These are phyloP conservation scores for Diaporthe vaccinii DNA, from an alignment of 2,329 filamentous ascomycete species.

Conservation along the genomic window DNA sequence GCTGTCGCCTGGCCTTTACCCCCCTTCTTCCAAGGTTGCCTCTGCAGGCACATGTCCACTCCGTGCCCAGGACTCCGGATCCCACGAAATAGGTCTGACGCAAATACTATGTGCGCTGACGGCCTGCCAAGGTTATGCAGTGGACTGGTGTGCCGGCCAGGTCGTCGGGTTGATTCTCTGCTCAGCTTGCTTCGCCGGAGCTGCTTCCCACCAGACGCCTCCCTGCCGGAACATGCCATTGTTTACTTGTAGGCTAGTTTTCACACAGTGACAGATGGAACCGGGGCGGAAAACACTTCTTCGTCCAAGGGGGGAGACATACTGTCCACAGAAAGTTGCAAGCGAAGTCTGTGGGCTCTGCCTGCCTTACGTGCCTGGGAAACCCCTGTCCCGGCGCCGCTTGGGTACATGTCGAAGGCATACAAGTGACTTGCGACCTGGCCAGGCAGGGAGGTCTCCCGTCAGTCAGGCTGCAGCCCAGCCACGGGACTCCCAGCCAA, in stretches of 20 bases:
- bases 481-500: constrained; percentile 33
- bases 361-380: constrained; percentile 38
- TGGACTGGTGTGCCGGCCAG: constrained; percentile 18
- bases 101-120: constrained; percentile 20
- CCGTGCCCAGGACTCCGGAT: constrained; percentile 25
- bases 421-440: constrained; percentile 22
- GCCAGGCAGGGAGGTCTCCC: constrained; percentile 28
- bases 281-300: background rate
- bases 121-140: constrained; percentile 24
- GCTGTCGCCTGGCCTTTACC: constrained; percentile 3
- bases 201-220: background rate
- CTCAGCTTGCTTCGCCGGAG: background rate
- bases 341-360: constrained; percentile 33
- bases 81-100: constrained; percentile 26
- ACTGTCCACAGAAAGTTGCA: constrained; percentile 4
- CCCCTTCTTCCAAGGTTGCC: constrained; percentile 2
- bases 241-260: too few species aligned
- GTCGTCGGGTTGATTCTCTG: background rate
- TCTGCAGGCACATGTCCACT: constrained; percentile 16
- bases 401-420: constrained; percentile 13
- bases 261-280: background rate
- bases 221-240: background rate
- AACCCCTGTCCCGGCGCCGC: constrained; percentile 31
- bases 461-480: constrained; percentile 34
- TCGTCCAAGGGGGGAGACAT: background rate